Base-by-base conservation (phyloP, 1,284 basidiomycete genomes). In the Bondarzewia mesenterica region DNA sequence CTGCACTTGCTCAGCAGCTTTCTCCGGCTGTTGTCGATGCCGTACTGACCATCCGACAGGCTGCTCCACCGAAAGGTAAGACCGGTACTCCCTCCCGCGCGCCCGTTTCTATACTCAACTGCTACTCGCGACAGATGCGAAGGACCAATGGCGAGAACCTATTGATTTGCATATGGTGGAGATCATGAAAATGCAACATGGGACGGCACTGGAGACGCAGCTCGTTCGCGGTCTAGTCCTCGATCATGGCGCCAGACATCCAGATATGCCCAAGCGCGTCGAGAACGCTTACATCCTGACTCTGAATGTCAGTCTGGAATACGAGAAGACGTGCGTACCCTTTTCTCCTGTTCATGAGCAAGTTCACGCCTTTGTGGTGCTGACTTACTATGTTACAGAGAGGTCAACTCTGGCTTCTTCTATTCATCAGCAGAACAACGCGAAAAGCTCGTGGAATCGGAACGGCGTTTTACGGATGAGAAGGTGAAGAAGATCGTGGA, bases 171-270 rank as follows among this genome's bases (percentile, higher is more conserved):
- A 99, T 72, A 99, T 99, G 96, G 78, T 99, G 49, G 96, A 99
- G 70, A 86, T 99, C 59, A 99, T 99, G 95, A 99, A 99, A 76
- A 99, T 99, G 96, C 95, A 98, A 68, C 96, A 99, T 73, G 87
- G 93, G 62, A 94, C 89, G 46, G 93, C 96, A 51, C 93, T 92
- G 40, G 96, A 99, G 69, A 99, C 96, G n/a, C 89, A 96, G 65
- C 82, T 99, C 45, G 75, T 99, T 58, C 87, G 90, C 58, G 96
- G 96, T 46, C 77, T 99, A 50, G 96, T 99, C 42, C 75, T 99
- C 60, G 88, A 91, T 67, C 93, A 99, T 65, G 96, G 96, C 56
- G 93, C 92, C 43, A 75, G 96, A 57, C 96, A 99, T 71, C 94
- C 95, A 4, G 96, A 99, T 69, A 99, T 99, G 96, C 94, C 96